Base-by-base conservation (phyloP, 345 rosid genomes). In the Eucalyptus cladocalyx region DNA sequence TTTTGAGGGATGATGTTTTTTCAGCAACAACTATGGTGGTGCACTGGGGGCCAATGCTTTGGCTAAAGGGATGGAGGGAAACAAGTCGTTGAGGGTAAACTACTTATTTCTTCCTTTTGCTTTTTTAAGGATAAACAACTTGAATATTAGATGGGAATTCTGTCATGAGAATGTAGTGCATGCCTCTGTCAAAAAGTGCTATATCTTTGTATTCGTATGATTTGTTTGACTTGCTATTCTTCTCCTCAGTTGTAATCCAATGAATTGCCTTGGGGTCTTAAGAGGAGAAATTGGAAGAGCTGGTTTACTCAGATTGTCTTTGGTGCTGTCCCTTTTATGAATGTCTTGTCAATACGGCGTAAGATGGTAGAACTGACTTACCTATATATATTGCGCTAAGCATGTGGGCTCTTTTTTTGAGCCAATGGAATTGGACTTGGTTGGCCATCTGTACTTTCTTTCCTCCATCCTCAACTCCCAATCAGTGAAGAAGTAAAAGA, bases 21-120 rank as follows among this genome's bases (percentile, higher is more conserved):
- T 62, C 90, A 97, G 99, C 93, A 98, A 98, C 93, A 97, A 97
- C 91, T 97, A 97, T 88, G 99, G 99, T 88, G 99, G 99, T 89
- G 95, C 99, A 87, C 90, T 97, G 91, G 99, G 99, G 91, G 98
- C 97, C 89, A 97, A 97, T 93, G 97, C 98, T 90, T 94, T 97
- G 92, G 94, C 98, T 76, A 97, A 97, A 94, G 99, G 99, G 80
- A 94, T 97, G 69, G 97, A 95, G 94, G 95, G 95, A 90, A 96
- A 97, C 95, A 96, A 96, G 92, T 93, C 98, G 30, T 89, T 97
- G 88, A 92, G 96, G 95, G 99, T 97, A 94, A 65, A 86, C 67
- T 53, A 40, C 42, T n/a, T 50, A 56, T 89, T 80, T 26, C 88
- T 72, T 54, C 37, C 89, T 88, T 88, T 9, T 11, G 47, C 83